phyloP scores from a whole-genome alignment of 164 flowering plant species.

The Platanus orientalis region DNA sequence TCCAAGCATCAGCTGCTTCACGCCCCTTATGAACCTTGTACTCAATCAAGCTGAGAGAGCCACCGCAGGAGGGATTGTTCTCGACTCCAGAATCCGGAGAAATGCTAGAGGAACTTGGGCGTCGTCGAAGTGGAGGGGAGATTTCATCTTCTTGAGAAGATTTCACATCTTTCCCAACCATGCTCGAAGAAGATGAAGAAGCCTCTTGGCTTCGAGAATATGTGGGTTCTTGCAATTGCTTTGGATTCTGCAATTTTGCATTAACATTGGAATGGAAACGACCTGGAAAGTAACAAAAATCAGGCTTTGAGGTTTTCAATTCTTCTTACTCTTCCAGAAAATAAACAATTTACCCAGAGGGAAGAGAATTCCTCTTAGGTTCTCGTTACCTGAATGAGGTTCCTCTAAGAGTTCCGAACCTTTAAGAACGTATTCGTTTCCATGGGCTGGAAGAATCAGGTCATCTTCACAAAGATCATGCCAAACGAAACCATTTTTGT shows the following conservation, averaged over 20 bases:
- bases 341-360: background rate
- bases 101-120: constrained; percentile 42
- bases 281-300: constrained; percentile 25
- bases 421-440: constrained; percentile 88
- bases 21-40: constrained; percentile 56
- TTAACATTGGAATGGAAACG: constrained; percentile 37
- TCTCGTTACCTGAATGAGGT: constrained; percentile 51
- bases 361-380: background rate
- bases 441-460: constrained; percentile 76
- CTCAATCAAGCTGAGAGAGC: constrained; percentile 59
- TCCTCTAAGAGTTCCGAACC: constrained; percentile 93
- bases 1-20: constrained; percentile 73
- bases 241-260: constrained; percentile 38
- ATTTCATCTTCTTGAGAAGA: constrained; percentile 59
- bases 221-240: constrained; percentile 50
- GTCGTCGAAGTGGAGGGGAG: constrained; percentile 48
- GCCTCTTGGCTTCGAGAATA: constrained; percentile 64
- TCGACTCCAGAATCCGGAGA: constrained; percentile 54
- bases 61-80: constrained; percentile 44
- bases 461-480: constrained; percentile 90
- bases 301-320: background rate
- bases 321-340: background rate
- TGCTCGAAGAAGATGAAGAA: constrained; percentile 64
- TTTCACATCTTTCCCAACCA: constrained; percentile 50
- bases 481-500: constrained; percentile 96